phyloP scores from a whole-genome alignment of 2,329 filamentous ascomycete genomes.

The Penicillium sp. region DNA sequence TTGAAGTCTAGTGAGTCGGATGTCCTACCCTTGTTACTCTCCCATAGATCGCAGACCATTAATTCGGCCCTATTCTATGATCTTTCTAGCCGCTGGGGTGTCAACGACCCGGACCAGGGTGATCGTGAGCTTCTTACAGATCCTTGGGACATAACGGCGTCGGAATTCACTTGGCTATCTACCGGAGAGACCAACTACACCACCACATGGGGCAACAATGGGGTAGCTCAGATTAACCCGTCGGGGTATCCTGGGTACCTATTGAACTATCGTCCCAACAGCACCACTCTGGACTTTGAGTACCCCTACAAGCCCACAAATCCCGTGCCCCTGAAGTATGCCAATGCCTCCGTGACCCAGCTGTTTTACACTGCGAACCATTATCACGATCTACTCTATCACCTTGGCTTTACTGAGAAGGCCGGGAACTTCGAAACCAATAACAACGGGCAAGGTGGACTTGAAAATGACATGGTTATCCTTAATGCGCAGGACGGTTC shows the following conservation, averaged over 20 bases:
- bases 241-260: slow-evolving; percentile 12
- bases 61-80: background rate
- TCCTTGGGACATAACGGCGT: slow-evolving; percentile 20
- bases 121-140: slow-evolving; percentile 15
- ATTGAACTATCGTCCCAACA: slow-evolving; percentile 18
- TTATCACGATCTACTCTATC: slow-evolving; percentile 26
- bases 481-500: slow-evolving; percentile 25
- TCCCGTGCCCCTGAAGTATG: slow-evolving; percentile 17
- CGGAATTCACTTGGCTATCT: slow-evolving; percentile 22
- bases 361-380: slow-evolving; percentile 26
- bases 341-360: slow-evolving; percentile 23
- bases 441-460: slow-evolving; percentile 18
- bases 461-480: slow-evolving; percentile 21
- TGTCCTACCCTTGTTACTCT: no score
- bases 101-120: slow-evolving; percentile 22
- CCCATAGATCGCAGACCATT: background rate
- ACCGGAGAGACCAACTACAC: slow-evolving; percentile 20
- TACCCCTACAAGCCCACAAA: slow-evolving; percentile 18
- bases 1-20: slow-evolving; percentile 23
- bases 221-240: slow-evolving; percentile 22
- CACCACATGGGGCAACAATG: slow-evolving; percentile 23
- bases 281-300: slow-evolving; percentile 13
- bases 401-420: slow-evolving; percentile 20
- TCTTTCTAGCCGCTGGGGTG: slow-evolving; percentile 18
- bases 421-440: slow-evolving; percentile 25